Percentiles rank a stretch among this genome's conserved stretches.
These are phyloP conservation scores for Adansonia gregorii DNA, from an alignment of 441 rosid genomes.

Conservation along the genomic window DNA sequence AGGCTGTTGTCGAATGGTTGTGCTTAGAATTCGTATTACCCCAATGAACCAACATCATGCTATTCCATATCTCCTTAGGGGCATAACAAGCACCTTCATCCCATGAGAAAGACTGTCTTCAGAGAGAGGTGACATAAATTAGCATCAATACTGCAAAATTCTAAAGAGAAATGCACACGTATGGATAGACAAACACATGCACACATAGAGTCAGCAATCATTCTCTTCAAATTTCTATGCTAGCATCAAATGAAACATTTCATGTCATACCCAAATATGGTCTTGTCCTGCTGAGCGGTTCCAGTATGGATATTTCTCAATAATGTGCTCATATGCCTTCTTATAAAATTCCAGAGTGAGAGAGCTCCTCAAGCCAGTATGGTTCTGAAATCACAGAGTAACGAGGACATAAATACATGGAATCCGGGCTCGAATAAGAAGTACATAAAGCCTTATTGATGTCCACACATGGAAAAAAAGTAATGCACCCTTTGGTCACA, in stretches of 20 bases:
- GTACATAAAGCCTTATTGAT: not conserved
- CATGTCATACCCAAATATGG: slow-evolving; percentile 83
- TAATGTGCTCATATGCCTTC: slow-evolving; percentile 72
- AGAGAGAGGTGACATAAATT: slow-evolving; percentile 40
- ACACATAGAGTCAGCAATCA: not conserved
- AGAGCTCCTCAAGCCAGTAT: slow-evolving; percentile 84
- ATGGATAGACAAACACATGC: slow-evolving; percentile 23
- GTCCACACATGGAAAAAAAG: not conserved
- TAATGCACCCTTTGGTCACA: not conserved
- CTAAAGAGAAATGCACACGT: not conserved
- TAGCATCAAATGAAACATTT: slow-evolving; percentile 16
- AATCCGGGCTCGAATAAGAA: slow-evolving; percentile 15
- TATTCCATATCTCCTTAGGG: slow-evolving; percentile 99
- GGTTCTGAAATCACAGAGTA: slow-evolving; percentile 44
- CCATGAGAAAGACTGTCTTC: slow-evolving; percentile 94
- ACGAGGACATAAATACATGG: not conserved
- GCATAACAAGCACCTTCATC: slow-evolving; percentile 99
- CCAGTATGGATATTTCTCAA: slow-evolving; percentile 77
- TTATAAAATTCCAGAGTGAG: slow-evolving; percentile 84
- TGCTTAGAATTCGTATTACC: slow-evolving; percentile 96
- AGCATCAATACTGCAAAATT: slow-evolving; percentile 33
- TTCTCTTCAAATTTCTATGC: not conserved
- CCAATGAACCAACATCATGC: slow-evolving; percentile 99
- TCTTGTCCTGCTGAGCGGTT: slow-evolving; percentile 87
- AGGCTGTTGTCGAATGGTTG: slow-evolving; percentile 90